These are phyloP conservation scores for Leishmania lainsoni DNA, from an alignment of 208 protist genomes.

Conservation along the genomic window DNA sequence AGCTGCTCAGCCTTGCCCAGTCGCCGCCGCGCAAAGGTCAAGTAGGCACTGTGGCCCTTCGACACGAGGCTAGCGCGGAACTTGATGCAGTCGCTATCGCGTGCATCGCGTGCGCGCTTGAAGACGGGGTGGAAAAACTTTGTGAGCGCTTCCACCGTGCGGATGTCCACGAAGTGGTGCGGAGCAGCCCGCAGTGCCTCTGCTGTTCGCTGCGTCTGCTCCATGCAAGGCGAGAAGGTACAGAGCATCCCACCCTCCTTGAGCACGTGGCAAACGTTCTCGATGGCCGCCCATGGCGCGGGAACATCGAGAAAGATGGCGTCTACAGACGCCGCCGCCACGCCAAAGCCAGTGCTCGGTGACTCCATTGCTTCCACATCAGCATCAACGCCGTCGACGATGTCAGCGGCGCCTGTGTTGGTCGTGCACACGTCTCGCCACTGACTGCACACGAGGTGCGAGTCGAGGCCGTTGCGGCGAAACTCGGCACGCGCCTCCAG, in stretches of 20 bases:
- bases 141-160: constrained; percentile 87
- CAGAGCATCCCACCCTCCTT: constrained; percentile 85
- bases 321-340: constrained; percentile 75
- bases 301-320: constrained; percentile 94
- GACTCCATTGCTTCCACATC: constrained; percentile 47
- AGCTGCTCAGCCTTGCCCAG: constrained; percentile 28
- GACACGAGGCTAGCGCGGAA: constrained; percentile 62
- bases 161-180: constrained; percentile 84
- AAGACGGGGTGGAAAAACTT: constrained; percentile 75
- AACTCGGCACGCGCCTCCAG: constrained; percentile 83
- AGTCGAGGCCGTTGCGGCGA: constrained; percentile 58
- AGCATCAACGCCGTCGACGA: constrained; percentile 32
- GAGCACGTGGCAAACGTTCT: constrained; percentile 86
- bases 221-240: constrained; percentile 95
- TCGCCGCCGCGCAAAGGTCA: constrained; percentile 87
- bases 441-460: constrained; percentile 66
- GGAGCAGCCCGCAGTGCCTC: constrained; percentile 60
- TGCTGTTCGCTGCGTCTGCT: constrained; percentile 90
- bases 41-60: constrained; percentile 92
- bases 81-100: constrained; percentile 42
- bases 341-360: constrained; percentile 69
- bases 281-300: constrained; percentile 84
- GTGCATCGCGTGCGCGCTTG: constrained; percentile 52
- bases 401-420: constrained; percentile 21
- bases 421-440: constrained; percentile 88